Base-by-base conservation (phyloP, 1,284 basidiomycete genomes). In the Kwoniella shivajii region DNA sequence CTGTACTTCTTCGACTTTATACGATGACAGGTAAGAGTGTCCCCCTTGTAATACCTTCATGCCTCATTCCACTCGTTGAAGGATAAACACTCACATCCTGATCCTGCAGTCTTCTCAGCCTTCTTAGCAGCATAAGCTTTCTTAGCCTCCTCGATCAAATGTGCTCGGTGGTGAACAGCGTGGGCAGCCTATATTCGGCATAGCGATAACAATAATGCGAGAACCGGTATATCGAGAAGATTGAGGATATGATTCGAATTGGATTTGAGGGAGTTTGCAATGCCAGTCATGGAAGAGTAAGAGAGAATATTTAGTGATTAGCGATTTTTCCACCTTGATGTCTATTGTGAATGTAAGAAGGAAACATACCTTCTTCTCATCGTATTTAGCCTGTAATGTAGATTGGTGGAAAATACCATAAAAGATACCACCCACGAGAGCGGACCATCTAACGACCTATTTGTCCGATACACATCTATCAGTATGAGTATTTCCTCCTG, bases 371-470 rank as follows among this genome's bases (percentile, higher is more conserved):
- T 74, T 71, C 45, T 71, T 60, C 46, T 69, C 81, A 78, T 96
- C 86, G 75, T 89, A 85, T 65, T 85, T 82, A 66, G 86, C 85
- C 81, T 96, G 92, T 67, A 99, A 82, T 74, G 93, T 89, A 73
- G 89, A 85, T 75, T 88, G 88, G 83, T 98, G 95, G 69, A 87
- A 83, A 77, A 96, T 88, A 71, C 96, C 95, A 79, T 98, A 99
- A 76, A 88, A 81, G 69, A 97, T 85, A 75, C 95, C 95, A 54
- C 85, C 84, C 63, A 89, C 81, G 66, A 99, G 86, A 51, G 95
- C 93, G 36, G 92, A 88, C 81, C 97, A 99, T 71, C 95, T 91
- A 72, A 90, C 89, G 76, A 97, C 94, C 95, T 99, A 50, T 47
- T 26, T 7, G n/a, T n/a, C n/a, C n/a, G n/a, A n/a, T n/a, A n/a